A percentile compares a stretch with the other conserved stretches of the same genome.
Conservation (phyloP, 2,329 filamentous ascomycete species). For the Aureobasidium sp. region DNA sequence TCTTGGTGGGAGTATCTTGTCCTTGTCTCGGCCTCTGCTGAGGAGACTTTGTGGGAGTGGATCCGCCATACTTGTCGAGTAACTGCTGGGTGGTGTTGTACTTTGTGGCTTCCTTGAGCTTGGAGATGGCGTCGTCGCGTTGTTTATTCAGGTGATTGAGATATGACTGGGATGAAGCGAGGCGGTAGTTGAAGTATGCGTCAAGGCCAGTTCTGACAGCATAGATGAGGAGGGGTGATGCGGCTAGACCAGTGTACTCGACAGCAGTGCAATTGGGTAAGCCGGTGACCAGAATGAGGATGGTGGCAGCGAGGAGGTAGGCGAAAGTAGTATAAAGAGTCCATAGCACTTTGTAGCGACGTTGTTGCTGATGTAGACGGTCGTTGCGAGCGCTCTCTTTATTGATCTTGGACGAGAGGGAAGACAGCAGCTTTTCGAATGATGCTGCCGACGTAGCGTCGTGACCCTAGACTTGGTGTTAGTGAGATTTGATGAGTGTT, state of each 20-base stretch:
- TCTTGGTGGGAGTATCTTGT: constrained; percentile 14
- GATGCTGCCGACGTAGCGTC: constrained; percentile 76
- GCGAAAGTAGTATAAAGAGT: constrained; percentile 86
- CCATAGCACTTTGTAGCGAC: constrained; percentile 76
- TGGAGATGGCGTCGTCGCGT: constrained; percentile 80
- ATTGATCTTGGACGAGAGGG: constrained; percentile 75
- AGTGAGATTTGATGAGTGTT: not conserved
- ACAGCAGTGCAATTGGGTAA: constrained; percentile 67
- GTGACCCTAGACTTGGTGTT: constrained; percentile 51
- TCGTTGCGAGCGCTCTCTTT: constrained; percentile 68
- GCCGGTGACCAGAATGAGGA: constrained; percentile 78
- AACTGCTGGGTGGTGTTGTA: constrained; percentile 92
- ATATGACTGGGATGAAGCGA: constrained; percentile 59
- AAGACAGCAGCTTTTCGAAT: constrained; percentile 85
- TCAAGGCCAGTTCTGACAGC: constrained; percentile 59
- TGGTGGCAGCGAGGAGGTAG: constrained; percentile 79
- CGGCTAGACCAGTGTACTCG: constrained; percentile 73
- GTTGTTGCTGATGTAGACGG: constrained; percentile 60
- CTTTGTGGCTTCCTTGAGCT: constrained; percentile 88
- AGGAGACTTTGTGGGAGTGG: constrained; percentile 34
- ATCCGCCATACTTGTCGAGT: constrained; percentile 85
- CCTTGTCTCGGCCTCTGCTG: not conserved
- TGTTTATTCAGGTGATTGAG: constrained; percentile 72
- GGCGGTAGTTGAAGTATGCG: constrained; percentile 73
- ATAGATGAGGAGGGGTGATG: constrained; percentile 70